Conservation (phyloP, 306 rosid species). For the Aeschynomene evenia region DNA sequence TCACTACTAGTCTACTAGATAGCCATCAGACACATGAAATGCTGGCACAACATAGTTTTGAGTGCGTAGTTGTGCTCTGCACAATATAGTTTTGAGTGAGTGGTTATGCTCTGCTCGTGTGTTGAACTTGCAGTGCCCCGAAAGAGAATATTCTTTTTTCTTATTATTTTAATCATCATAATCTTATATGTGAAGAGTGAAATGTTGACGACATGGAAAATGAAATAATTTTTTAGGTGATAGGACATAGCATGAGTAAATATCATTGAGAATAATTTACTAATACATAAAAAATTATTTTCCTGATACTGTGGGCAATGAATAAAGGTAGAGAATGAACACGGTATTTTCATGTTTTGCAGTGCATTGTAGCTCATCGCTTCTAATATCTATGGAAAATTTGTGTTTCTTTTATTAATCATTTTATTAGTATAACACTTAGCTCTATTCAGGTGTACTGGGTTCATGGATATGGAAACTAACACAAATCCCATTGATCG, state of each 20-base stretch:
- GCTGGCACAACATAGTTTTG: not conserved
- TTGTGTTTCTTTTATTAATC: not conserved
- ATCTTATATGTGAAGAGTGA: not conserved
- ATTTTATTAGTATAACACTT: not conserved
- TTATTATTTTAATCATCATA: not conserved
- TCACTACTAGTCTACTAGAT: not conserved
- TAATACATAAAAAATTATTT: not conserved
- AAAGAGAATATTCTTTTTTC: not conserved
- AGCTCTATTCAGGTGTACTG: constrained; percentile 44
- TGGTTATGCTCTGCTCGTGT: not conserved
- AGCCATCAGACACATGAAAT: not conserved
- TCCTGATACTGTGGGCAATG: not conserved
- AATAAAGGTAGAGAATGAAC: not conserved
- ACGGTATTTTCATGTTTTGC: not conserved
- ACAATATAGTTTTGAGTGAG: not conserved
- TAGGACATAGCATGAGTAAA: not conserved
- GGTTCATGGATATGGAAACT: constrained; percentile 59
- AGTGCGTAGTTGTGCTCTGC: not conserved
- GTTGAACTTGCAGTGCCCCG: not conserved
- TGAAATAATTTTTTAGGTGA: not conserved
- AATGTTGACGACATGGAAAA: not conserved
- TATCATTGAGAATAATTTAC: not conserved
- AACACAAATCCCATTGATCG: constrained; percentile 76
- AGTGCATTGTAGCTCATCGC: not conserved
- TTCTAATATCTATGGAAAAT: not conserved